These are phyloP conservation scores for Camellia japonica DNA, from an alignment of 148 eudicot genomes.

Conservation along the genomic window DNA sequence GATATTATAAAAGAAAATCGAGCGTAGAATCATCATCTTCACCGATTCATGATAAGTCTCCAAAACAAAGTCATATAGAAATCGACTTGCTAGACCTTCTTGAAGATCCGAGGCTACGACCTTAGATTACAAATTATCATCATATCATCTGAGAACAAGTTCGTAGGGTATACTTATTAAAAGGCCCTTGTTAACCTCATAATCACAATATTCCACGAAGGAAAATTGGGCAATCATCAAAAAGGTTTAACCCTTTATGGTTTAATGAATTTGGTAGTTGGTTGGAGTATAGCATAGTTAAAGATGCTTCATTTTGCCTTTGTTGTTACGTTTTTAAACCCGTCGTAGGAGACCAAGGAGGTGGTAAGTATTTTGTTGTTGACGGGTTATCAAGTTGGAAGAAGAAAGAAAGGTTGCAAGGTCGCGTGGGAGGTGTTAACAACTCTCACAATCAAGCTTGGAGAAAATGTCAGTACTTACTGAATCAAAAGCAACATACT, in stretches of 20 bases:
- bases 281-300: conserved; percentile 10
- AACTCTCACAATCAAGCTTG: neutral
- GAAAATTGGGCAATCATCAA: neutral
- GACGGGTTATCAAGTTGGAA: conserved; percentile 6
- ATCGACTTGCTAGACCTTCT: too few species aligned
- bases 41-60: too few species aligned
- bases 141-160: neutral
- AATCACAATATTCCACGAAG: neutral
- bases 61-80: too few species aligned
- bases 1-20: too few species aligned
- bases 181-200: neutral
- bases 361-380: conserved; percentile 13
- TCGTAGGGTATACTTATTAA: neutral
- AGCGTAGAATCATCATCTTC: too few species aligned
- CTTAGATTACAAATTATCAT: too few species aligned
- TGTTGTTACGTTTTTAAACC: neutral
- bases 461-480: neutral
- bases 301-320: conserved; percentile 6
- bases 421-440: neutral
- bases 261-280: neutral
- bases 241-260: neutral
- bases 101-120: too few species aligned
- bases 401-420: neutral
- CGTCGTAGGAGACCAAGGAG: neutral
- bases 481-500: neutral